Evolutionary conservation across 148 eudicot genomes (phyloP), one percentile per base, ranked within the genome.

Genomic region (Pharnaceum exiguum): DNA sequence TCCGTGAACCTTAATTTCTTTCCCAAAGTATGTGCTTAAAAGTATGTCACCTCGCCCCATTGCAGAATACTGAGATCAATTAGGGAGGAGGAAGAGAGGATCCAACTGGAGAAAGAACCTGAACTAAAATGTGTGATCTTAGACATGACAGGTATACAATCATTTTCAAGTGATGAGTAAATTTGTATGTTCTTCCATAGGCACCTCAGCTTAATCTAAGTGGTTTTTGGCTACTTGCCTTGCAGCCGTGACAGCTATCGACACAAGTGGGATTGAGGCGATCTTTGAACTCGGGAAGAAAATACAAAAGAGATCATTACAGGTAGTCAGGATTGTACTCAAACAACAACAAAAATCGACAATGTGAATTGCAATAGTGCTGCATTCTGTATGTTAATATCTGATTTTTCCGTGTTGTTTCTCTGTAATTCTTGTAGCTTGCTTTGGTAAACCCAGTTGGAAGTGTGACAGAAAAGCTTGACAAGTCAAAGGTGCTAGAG

Each of bases 131-230:
- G 76, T 63, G 72, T 89, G 36, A 66, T 93, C 57, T 69, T 93
- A 58, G 96, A 93, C 48, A 74, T 93, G 90, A 85, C 99, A 15
- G 96, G 99, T 88, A 68, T n/a, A n/a, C n/a, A n/a, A n/a, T n/a
- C 58, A 74, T 59, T 19, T 5, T 49, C 26, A 1, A 36, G 3
- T 22, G 23, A 29, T 24, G 12, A 7, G 0, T 46, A 21, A 21
- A 19, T 22, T 21, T 2, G 5, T 10, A 7, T 2, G 18, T 43
- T 15, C 7, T 17, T 4, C 23, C n/a, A n/a, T 0, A 0, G 27
- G 38, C 26, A 22, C 9, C 3, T 36, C 23, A 37, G 2, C 25
- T 4, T 2, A 24, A 22, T 23, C 19, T 48, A 29, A 44, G 17
- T 18, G 36, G 25, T 5, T 29, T 62, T 46, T 9, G 2, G 24